Evolutionary conservation across 805 yeast genomes (phyloP).

Genomic region (Schwanniomyces occidentalis): DNA sequence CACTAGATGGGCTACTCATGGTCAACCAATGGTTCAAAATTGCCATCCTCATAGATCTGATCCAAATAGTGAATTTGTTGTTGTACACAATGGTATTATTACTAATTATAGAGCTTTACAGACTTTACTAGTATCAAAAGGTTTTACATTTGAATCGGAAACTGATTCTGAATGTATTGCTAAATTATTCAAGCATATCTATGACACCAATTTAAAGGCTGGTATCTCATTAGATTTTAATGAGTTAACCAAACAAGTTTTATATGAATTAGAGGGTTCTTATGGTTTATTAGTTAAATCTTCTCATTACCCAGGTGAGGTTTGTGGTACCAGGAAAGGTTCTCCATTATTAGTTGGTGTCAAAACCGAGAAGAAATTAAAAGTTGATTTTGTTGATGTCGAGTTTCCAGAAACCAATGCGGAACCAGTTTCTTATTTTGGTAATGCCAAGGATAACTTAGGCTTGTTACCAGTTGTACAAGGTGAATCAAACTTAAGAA

Average conservation of each 20-base stretch:
- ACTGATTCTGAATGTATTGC: slow-evolving; percentile 99
- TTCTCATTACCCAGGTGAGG: slow-evolving; percentile 90
- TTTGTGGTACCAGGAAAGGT: slow-evolving; percentile 96
- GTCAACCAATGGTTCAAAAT: slow-evolving; percentile 80
- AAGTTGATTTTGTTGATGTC: slow-evolving; percentile 97
- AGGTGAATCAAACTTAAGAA: slow-evolving; percentile 64
- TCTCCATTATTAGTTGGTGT: slow-evolving; percentile 97
- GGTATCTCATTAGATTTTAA: slow-evolving; percentile 84
- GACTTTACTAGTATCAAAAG: slow-evolving; percentile 76
- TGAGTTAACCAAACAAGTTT: slow-evolving; percentile 87
- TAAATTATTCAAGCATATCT: slow-evolving; percentile 86
- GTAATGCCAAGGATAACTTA: slow-evolving; percentile 19
- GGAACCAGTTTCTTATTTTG: slow-evolving; percentile 16
- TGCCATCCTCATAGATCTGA: slow-evolving; percentile 98
- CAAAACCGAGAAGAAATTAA: slow-evolving; percentile 90
- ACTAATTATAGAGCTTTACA: slow-evolving; percentile 92
- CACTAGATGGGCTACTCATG: slow-evolving; percentile 99
- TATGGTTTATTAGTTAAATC: slow-evolving; percentile 95
- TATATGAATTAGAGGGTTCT: slow-evolving; percentile 94
- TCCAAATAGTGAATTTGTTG: slow-evolving; percentile 74
- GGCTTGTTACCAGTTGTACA: slow-evolving; percentile 53
- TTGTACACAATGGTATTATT: slow-evolving; percentile 97
- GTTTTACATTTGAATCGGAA: slow-evolving; percentile 81
- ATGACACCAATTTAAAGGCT: slow-evolving; percentile 70
- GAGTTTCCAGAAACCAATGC: slow-evolving; percentile 78